Percentiles rank a stretch among this genome's conserved stretches.
Conservation (phyloP, 176 grass and related monocot genomes). For the Cenchrus fungigraminus region DNA sequence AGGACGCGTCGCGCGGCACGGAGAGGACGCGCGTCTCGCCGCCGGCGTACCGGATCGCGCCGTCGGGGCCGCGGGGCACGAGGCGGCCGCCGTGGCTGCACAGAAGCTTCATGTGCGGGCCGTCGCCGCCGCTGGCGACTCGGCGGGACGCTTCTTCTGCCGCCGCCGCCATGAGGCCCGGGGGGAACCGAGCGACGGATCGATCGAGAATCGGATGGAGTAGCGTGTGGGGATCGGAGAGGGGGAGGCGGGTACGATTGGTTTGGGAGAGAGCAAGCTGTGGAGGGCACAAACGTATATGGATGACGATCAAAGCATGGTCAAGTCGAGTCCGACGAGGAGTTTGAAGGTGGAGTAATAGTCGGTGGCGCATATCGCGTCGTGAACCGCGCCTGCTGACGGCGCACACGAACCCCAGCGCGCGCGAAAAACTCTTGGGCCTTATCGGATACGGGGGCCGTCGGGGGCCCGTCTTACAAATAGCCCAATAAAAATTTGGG, state of each 20-base stretch:
- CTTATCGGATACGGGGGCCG: no score
- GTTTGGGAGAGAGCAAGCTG: not conserved
- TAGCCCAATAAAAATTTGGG: no score
- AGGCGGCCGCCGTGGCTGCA: conserved; percentile 55
- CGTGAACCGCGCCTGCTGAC: no score
- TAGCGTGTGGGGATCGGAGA: not conserved
- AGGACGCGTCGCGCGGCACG: conserved; percentile 27
- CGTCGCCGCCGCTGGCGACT: not conserved
- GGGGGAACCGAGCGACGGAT: not conserved
- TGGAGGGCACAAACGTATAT: not conserved
- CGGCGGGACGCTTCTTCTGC: not conserved
- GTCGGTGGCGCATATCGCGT: no score
- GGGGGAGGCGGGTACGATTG: not conserved
- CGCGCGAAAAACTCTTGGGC: no score
- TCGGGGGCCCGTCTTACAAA: no score
- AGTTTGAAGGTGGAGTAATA: not conserved
- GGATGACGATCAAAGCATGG: no score
- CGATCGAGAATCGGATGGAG: no score
- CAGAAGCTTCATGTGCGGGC: conserved; percentile 4
- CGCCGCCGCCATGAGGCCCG: not conserved
- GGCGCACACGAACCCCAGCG: no score
- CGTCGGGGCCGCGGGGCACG: not conserved
- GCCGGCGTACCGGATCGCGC: conserved; percentile 36
- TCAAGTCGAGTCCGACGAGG: not conserved
- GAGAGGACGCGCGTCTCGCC: conserved; percentile 46